These are phyloP conservation scores for Pseudogymnoascus sp. DNA, from an alignment of 2,329 filamentous ascomycete species.

Conservation along the genomic window DNA sequence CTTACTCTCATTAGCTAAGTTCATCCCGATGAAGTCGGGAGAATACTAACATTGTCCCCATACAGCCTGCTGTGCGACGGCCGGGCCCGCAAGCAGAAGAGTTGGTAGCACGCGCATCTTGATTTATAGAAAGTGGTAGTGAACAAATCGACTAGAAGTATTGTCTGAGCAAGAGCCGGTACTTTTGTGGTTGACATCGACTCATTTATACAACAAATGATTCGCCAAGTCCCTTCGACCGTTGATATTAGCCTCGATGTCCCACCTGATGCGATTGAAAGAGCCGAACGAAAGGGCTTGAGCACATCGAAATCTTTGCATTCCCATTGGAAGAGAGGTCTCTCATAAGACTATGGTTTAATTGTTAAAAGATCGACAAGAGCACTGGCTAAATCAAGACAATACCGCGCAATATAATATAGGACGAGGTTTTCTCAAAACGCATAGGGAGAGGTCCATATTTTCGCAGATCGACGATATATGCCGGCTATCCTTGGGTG, in stretches of 20 bases:
- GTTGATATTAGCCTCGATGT: not conserved
- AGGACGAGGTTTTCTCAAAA: not conserved
- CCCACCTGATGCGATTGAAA: not conserved
- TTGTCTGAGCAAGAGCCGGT: not conserved
- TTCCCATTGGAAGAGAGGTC: not conserved
- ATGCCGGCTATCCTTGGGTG: not conserved
- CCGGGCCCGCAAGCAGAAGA: not conserved
- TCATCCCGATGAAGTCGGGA: not conserved
- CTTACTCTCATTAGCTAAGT: not conserved
- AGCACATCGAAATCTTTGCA: not conserved
- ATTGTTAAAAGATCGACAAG: not conserved
- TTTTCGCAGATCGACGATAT: not conserved
- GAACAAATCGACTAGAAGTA: not conserved
- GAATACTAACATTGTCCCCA: conserved; percentile 1
- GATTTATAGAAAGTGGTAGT: not conserved
- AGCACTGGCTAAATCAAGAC: not conserved
- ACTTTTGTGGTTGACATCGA: not conserved
- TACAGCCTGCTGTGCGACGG: not conserved
- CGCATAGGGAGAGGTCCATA: not conserved
- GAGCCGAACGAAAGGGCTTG: not conserved
- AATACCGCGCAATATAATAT: not conserved
- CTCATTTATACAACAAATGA: not conserved
- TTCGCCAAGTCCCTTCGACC: not conserved
- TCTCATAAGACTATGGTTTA: not conserved
- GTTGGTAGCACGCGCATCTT: not conserved